Base-by-base conservation (phyloP, 305 asterid species). In the Ajuga reptans region DNA sequence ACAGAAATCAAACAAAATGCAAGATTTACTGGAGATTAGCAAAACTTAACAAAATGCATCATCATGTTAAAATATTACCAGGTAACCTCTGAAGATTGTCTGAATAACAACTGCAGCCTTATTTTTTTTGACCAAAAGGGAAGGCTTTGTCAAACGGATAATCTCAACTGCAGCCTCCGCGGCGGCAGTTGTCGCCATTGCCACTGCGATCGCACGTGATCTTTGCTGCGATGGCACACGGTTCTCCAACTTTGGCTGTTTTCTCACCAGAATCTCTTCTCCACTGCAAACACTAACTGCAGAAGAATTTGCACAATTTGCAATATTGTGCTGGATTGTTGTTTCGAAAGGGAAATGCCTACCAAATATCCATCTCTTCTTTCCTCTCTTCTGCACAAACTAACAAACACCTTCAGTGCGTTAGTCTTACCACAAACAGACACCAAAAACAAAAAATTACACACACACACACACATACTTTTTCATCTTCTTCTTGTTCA, bases 331-430 rank as follows among this genome's bases (percentile, higher is more conserved):
- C 18, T 81, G 93, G 51, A 84, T 84, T 3, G 89, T 87, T 36
- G 88, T 89, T 77, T 90, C 93, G 6, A 63, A 61, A 17, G 67
- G 29, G 1, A 49, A 49, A 47, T 82, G 62, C 74, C 84, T 88
- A 18, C 85, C 66, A 14, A 88, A 85, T 15, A 80, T 74, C 97
- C 97, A 92, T 75, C 88, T 85, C 71, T 84, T 74, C 69, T 82
- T 90, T n/a, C 80, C 90, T 27, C 89, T 82, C 75, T 76, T 88
- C 95, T 88, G 80, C 42, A 12, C 18, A 76, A 29, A 24, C 1
- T 14, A 43, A 42, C 14, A 60, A 46, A 78, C 12, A 31, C 9
- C 8, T 29, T 33, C 8, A 47, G 9, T 58, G 31, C 50, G 18
- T 60, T 4, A 27, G 3, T 1, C 1, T 27, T 3, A 27, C n/a